These are phyloP conservation scores for Fusarium miscanthi DNA, from an alignment of 2,329 filamentous ascomycete species.

Conservation along the genomic window DNA sequence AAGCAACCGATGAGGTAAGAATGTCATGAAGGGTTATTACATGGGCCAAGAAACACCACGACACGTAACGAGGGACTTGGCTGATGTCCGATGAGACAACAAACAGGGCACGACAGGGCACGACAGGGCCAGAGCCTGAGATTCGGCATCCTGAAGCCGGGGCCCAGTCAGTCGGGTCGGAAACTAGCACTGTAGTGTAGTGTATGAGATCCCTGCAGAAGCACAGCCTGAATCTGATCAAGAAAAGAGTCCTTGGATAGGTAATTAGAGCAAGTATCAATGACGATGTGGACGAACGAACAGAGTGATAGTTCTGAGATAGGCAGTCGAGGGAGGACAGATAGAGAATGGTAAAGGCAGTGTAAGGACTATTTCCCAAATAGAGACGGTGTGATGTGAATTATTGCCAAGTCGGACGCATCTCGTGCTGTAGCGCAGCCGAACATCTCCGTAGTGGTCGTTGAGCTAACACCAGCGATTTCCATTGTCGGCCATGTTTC, in stretches of 20 bases:
- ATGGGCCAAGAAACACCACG: slow-evolving; percentile 24
- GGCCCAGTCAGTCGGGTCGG: slow-evolving; percentile 28
- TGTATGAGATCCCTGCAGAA: slow-evolving; percentile 15
- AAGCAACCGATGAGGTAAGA: not conserved
- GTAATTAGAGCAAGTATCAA: not conserved
- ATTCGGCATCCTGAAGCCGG: slow-evolving; percentile 25
- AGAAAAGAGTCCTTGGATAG: not conserved
- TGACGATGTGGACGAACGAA: not conserved
- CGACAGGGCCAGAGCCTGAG: not conserved
- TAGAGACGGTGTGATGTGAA: slow-evolving; percentile 20
- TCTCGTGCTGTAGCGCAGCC: slow-evolving; percentile 28
- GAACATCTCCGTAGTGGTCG: slow-evolving; percentile 37
- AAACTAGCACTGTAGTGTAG: slow-evolving; percentile 11
- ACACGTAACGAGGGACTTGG: slow-evolving; percentile 21
- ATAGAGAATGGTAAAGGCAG: not conserved
- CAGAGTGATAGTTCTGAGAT: not conserved
- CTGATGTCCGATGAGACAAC: slow-evolving; percentile 2
- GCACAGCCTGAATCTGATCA: slow-evolving; percentile 18
- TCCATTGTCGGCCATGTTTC: slow-evolving; percentile 33
- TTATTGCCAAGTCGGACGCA: slow-evolving; percentile 31
- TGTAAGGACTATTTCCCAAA: slow-evolving; percentile 27
- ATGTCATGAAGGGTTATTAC: slow-evolving; percentile 9
- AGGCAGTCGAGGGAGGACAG: not conserved
- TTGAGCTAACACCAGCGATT: slow-evolving; percentile 25
- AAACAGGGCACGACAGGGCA: slow-evolving; percentile 12